Evolutionary conservation across 805 yeast species (phyloP), one percentile per base, ranked within the genome.

Genomic region (Suhomyces sp.): DNA sequence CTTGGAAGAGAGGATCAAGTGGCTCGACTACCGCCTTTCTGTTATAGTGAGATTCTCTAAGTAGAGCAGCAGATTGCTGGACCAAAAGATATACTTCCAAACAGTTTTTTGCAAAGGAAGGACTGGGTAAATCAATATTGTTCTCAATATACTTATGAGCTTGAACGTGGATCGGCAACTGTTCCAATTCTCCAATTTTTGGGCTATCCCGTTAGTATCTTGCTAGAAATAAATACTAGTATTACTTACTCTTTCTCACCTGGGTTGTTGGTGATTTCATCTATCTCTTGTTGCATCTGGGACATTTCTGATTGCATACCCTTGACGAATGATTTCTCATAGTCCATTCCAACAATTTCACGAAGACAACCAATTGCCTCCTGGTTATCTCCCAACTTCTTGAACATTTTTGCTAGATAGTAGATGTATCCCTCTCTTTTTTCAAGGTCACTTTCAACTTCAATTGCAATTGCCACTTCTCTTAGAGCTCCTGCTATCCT

Each of bases 381-480:
- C 3, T 44, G 38, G 6, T 19, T 25, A 37, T 38, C 29, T 2
- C 49, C 55, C 19, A 47, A 18, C 9, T 27, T 29, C 10, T 43
- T 39, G 28, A 56, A 53, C 19, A 48, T 34, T 19, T 36, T 33
- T 8, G 49, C 38, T 25, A 57, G 36, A 15, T 48, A 43, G 7
- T 26, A 25, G 3, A 50, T 36, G 23, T 44, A 36, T 27, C 44
- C 28, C 18, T 46, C 49, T 28, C 51, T 39, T 13, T 44, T 46
- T 12, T 28, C 20, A 5, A 33, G 27, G 25, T 39, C 43, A 16
- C 33, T 19, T 29, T 53, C 57, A 16, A 42, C 28, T 29, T 58
- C 65, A 10, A 56, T 48, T 3, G 55, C 46, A 7, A 58, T 18
- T 1, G 62, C 50, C 11, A 55, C 31, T 31, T 56, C 55, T 16